Conservation (phyloP, 805 yeast species). For the Candida gorgasii region DNA sequence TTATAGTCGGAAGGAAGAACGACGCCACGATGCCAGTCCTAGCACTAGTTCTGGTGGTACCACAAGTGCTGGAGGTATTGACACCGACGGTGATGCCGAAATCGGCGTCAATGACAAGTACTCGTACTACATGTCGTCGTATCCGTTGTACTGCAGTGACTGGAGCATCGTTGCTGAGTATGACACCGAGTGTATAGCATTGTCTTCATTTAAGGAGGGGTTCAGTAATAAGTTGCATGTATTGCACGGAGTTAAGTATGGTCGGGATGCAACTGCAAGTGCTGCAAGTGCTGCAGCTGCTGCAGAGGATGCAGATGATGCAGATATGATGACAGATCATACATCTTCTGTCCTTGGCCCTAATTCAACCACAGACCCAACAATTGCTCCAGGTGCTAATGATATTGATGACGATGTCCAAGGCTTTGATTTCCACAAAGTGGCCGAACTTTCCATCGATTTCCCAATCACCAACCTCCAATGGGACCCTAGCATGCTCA, state of each 20-base stretch:
- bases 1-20: no score
- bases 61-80: neutral
- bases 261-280: conserved; percentile 22
- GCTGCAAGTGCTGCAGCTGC: no score
- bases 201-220: conserved; percentile 83
- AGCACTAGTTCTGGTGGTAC: no score
- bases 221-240: conserved; percentile 64
- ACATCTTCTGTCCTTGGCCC: no score
- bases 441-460: conserved; percentile 54
- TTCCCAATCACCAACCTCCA: conserved; percentile 72
- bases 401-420: conserved; percentile 20
- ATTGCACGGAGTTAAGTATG: conserved; percentile 31
- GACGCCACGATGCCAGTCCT: no score
- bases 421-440: conserved; percentile 45
- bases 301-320: no score
- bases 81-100: neutral
- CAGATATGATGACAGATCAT: no score
- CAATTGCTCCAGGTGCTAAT: no score
- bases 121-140: conserved; percentile 27
- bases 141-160: conserved; percentile 37
- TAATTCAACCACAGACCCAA: no score
- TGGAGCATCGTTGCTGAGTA: conserved; percentile 27
- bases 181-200: conserved; percentile 53
- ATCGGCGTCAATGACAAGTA: conserved; percentile 16
- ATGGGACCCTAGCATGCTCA: conserved; percentile 65